Evolutionary conservation across 306 rosid species (phyloP), one percentile per base, ranked within the genome.

Genomic region (Hippophae tibetana): DNA sequence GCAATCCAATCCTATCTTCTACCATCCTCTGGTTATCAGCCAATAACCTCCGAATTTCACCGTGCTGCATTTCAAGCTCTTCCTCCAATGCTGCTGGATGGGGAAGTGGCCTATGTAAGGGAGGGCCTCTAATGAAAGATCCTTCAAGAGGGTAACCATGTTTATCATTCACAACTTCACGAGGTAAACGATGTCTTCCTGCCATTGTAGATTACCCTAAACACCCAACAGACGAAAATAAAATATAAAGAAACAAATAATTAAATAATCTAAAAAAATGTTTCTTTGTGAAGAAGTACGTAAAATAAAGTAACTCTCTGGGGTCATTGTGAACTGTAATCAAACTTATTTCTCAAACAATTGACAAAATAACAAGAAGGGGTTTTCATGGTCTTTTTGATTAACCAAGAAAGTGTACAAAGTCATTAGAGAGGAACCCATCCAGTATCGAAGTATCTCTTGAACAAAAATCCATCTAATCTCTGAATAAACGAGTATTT

Each of bases 31-130:
- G 72, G 52, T 86, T 86, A 64, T 89, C 97, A 0, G 74, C 78
- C 57, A 79, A 55, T 5, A 89, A 64, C 79, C 89, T 75, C 63
- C 76, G 73, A 47, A 86, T 79, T 65, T 89, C 97, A 1, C 69
- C 74, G 13, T 57, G 82, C 74, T 81, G 95, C 45, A 83, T 59
- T 63, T 86, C 95, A 54, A 86, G 83, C 43, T 89, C 95, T 52
- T 86, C 95, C 79, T 89, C 92, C 80, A 89, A 60, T 25, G 86
- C n/a, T 43, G 82, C 81, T 1, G 95, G 95, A 57, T 86, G 95
- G 57, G 92, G 89, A 60, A 58, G 80, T 0, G 79, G 74, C 6
- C 85, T 89, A 1, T 82, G 82, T 70, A 83, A 56, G 7, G 82
- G 85, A 47, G 82, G 95, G 7, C 71, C 82, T 1, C 89, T 86